Evolutionary conservation across 129 eudicot species (phyloP), one percentile per base, ranked within the genome.

Genomic region (Flaveria brownii): DNA sequence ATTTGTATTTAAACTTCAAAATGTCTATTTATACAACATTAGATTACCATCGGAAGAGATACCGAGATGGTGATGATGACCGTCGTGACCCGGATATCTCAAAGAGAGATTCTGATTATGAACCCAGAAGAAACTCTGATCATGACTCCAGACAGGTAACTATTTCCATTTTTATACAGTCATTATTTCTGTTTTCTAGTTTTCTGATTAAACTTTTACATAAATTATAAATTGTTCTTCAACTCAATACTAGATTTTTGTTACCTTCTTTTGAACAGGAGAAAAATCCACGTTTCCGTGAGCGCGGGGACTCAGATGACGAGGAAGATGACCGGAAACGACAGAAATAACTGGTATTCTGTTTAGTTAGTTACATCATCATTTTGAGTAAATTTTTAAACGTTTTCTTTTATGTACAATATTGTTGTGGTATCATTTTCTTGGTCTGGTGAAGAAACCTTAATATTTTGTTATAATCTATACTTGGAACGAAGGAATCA

Each of bases 241-340:
- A 25, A 16, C 25, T 25, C 23, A n/a, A 18, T 73, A n/a, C 16
- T 20, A 42, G 39, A 9, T 52, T 26, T 61, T 61, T 25, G 41
- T 64, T 5, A 64, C 25, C 39, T 45, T 70, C 10, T 22, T 66
- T 72, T 68, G 15, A 75, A 73, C 96, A 94, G 98, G 98, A 94
- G 83, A 94, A 94, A 80, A 94, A 94, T 81, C 97, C 98, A 26
- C 89, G 98, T 46, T 94, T 94, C 73, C 96, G 98, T 56, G 98
- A 94, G 81, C 89, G 86, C 16, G 98, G 98, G 25, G 97, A 94
- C 75, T 94, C 97, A 1, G 98, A 94, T 6, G 98, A 94, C 2
- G 98, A 93, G 49, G 98, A 94, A 0, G 97, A 91, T 72, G 97
- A 86, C 59, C 70, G 85, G 15, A 94, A 91, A 80, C 81, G 87